Conservation (phyloP, 2,329 filamentous ascomycete genomes). For the Celoporthe dispersa region DNA sequence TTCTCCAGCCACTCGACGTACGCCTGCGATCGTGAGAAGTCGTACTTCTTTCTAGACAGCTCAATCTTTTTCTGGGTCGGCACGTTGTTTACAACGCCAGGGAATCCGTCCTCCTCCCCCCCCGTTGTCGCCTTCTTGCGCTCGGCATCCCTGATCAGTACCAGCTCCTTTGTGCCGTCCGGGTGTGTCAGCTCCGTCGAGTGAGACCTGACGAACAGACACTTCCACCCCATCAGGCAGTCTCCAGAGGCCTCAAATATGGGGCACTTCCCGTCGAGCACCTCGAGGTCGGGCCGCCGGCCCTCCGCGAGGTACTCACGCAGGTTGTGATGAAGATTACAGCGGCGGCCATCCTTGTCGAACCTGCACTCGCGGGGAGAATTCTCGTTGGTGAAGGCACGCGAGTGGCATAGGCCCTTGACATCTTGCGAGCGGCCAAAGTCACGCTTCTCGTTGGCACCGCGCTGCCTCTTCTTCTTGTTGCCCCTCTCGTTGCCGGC, state of each 20-base stretch:
- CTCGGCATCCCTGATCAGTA: constrained; percentile 60
- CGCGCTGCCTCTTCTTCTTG: constrained; percentile 57
- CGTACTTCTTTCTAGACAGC: constrained; percentile 72
- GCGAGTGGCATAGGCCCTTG: constrained; percentile 76
- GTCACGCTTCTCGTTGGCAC: constrained; percentile 82
- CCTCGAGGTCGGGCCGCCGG: constrained; percentile 78
- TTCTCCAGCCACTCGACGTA: constrained; percentile 80
- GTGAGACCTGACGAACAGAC: constrained; percentile 86
- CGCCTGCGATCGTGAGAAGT: constrained; percentile 73
- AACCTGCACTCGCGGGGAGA: constrained; percentile 77
- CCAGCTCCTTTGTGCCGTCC: constrained; percentile 82
- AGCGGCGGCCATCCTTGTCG: constrained; percentile 80
- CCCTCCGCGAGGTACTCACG: constrained; percentile 83
- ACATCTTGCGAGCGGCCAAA: constrained; percentile 82
- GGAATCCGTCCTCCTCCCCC: constrained; percentile 52
- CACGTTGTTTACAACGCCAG: constrained; percentile 77
- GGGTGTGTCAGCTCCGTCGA: constrained; percentile 77
- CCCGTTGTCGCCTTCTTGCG: constrained; percentile 35
- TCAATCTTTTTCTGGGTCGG: constrained; percentile 71
- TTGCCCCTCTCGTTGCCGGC: constrained; percentile 38
- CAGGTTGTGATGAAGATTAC: constrained; percentile 82
- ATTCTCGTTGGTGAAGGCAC: constrained; percentile 76
- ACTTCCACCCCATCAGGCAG: constrained; percentile 91
- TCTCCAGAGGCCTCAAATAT: constrained; percentile 76
- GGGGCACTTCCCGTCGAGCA: constrained; percentile 79